These are phyloP conservation scores for Leccinum arenicola DNA, from an alignment of 768 basidiomycete species.

Conservation along the genomic window DNA sequence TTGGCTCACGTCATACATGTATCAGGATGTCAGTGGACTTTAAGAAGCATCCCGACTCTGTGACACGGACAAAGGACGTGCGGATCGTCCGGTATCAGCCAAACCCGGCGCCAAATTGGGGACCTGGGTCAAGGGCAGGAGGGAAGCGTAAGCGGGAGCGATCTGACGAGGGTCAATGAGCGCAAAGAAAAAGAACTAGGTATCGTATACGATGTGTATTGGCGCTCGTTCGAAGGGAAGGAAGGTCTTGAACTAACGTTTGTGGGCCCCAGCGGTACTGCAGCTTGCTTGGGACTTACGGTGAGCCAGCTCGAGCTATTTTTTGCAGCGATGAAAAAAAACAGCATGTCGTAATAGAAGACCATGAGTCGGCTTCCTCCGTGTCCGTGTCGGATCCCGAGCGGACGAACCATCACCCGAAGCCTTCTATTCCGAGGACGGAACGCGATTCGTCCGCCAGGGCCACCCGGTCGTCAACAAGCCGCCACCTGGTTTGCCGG, in stretches of 20 bases:
- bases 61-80: constrained; percentile 57
- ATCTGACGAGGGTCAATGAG: constrained; percentile 18
- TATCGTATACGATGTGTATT: neutral
- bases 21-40: constrained; percentile 60
- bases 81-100: constrained; percentile 87
- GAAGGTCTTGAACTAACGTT: neutral
- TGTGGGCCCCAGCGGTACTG: neutral
- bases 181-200: neutral
- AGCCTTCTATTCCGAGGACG: neutral
- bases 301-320: neutral
- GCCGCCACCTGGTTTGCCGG: neutral
- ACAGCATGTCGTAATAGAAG: neutral
- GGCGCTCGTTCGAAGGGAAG: neutral
- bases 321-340: neutral
- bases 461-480: neutral
- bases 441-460: neutral
- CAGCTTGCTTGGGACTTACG: neutral
- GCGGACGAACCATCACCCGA: neutral
- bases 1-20: neutral
- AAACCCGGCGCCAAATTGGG: constrained; percentile 93
- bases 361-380: neutral
- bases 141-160: constrained; percentile 33
- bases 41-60: constrained; percentile 63
- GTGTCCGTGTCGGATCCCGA: neutral
- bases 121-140: constrained; percentile 70